phyloP scores from a whole-genome alignment of 305 asterid genomes.

The Fraxinus greggii region DNA sequence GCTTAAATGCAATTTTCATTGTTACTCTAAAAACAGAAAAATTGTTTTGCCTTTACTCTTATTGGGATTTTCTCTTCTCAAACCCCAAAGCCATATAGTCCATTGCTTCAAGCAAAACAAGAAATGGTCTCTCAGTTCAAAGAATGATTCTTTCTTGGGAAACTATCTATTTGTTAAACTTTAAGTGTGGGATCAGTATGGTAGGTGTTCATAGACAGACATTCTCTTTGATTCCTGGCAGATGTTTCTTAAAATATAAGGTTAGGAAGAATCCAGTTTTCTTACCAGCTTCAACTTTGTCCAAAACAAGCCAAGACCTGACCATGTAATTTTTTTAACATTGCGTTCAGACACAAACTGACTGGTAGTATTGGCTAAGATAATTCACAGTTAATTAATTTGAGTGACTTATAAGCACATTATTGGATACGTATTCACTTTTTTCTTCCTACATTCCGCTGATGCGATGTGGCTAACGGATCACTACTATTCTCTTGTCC shows the following conservation, averaged over 20 bases:
- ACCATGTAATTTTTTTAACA: constrained; percentile 7
- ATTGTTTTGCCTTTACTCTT: constrained; percentile 17
- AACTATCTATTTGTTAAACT: not conserved
- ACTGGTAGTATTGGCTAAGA: constrained; percentile 18
- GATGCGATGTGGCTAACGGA: not conserved
- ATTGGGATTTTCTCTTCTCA: constrained; percentile 28
- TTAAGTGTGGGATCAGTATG: not conserved
- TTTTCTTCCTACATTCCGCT: not conserved
- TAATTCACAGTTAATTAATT: not conserved
- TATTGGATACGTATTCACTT: not conserved
- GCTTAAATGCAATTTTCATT: not conserved
- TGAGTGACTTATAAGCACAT: not conserved
- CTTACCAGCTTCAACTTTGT: constrained; percentile 31
- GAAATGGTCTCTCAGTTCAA: constrained; percentile 29
- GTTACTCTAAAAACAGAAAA: not conserved
- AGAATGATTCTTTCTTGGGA: constrained; percentile 28
- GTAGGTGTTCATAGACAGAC: constrained; percentile 48
- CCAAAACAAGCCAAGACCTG: constrained; percentile 30
- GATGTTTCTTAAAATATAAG: constrained; percentile 21
- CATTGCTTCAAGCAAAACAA: constrained; percentile 10
- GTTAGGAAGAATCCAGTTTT: constrained; percentile 15
- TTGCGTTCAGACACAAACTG: constrained; percentile 23
- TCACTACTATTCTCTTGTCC: no score
- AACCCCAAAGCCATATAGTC: constrained; percentile 22
- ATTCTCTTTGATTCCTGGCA: constrained; percentile 58